Conservation (phyloP, 352 stramenopile species). For the Pythium aristosporum region DNA sequence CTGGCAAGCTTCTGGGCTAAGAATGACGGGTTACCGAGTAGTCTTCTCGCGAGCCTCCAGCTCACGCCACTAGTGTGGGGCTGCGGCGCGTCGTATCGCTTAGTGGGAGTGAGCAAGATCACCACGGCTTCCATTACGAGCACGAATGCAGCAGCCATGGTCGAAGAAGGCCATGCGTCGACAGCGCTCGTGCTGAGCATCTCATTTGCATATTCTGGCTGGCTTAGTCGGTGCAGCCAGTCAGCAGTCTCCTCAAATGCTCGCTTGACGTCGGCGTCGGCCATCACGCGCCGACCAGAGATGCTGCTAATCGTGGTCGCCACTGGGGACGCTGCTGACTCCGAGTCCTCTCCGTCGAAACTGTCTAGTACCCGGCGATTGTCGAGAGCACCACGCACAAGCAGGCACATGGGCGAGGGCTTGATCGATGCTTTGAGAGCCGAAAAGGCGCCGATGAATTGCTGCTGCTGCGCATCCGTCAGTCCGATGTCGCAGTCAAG, state of each 20-base stretch:
- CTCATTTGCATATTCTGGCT: conserved; percentile 19
- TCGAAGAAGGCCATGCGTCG: neutral
- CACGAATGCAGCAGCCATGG: conserved; percentile 34
- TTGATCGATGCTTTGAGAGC: conserved; percentile 66
- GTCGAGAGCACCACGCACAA: conserved; percentile 47
- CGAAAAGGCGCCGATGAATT: conserved; percentile 59
- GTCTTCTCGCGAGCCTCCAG: conserved; percentile 58
- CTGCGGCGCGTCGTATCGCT: conserved; percentile 59
- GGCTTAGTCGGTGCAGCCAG: conserved; percentile 28
- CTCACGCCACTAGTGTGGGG: conserved; percentile 51
- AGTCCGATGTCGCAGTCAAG: conserved; percentile 78
- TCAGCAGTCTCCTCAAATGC: conserved; percentile 44
- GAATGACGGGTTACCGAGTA: conserved; percentile 49
- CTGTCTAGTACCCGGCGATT: conserved; percentile 40
- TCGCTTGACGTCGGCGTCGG: conserved; percentile 46
- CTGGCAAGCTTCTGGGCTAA: conserved; percentile 51
- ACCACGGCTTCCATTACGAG: conserved; percentile 82
- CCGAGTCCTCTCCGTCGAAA: too few species aligned
- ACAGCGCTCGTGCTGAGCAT: conserved; percentile 32
- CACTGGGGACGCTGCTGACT: too few species aligned
- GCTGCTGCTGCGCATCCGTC: conserved; percentile 50
- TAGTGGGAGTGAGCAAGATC: conserved; percentile 69
- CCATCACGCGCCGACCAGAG: conserved; percentile 26
- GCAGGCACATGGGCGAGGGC: conserved; percentile 58
- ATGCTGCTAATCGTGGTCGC: too few species aligned